Evolutionary conservation across 2,329 filamentous ascomycete species (phyloP).

Genomic region (Venturia asperata): DNA sequence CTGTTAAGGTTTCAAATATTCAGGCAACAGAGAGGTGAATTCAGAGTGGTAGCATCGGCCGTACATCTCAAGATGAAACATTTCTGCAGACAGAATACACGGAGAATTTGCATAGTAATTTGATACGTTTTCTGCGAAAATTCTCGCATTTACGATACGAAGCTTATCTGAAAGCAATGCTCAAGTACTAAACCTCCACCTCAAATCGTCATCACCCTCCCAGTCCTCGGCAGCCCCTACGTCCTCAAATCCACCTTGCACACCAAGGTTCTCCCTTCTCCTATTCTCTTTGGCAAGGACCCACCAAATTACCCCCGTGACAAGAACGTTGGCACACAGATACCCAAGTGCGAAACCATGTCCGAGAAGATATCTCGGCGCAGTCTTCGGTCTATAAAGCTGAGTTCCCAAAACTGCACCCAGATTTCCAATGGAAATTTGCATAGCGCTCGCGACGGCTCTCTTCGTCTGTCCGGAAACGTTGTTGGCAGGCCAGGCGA

Average conservation of each 20-base stretch:
- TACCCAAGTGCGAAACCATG: constrained; percentile 56
- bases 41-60: too few species aligned
- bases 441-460: constrained; percentile 58
- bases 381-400: constrained; percentile 42
- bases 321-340: constrained; percentile 51
- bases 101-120: too few species aligned
- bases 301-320: constrained; percentile 48
- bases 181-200: constrained; percentile 20
- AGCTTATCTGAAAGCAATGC: not conserved
- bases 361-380: constrained; percentile 35
- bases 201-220: constrained; percentile 54
- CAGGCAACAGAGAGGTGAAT: too few species aligned
- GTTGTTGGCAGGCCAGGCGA: constrained; percentile 63
- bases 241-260: constrained; percentile 36
- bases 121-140: too few species aligned
- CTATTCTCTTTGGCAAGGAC: constrained; percentile 53
- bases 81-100: too few species aligned
- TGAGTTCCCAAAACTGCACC: constrained; percentile 64
- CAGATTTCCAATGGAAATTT: constrained; percentile 60
- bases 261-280: constrained; percentile 39
- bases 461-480: constrained; percentile 63
- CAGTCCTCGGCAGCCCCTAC: constrained; percentile 49
- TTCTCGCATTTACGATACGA: too few species aligned
- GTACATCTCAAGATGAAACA: too few species aligned
- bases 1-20: too few species aligned